Base-by-base conservation (phyloP, 148 eudicot species). In the Vaccinium vitisidaea region DNA sequence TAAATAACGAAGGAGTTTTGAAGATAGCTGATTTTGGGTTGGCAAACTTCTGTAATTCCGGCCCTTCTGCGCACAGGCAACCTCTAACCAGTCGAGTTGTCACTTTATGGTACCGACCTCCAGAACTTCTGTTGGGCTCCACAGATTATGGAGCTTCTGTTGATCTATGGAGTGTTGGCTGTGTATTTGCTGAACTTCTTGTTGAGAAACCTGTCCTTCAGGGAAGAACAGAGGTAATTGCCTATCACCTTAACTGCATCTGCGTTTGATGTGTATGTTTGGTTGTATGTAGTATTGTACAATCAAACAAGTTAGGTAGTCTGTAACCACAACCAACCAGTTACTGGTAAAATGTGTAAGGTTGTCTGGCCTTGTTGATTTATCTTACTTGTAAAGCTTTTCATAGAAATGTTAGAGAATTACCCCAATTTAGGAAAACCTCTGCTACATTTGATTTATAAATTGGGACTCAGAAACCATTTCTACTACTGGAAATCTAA, bases 21-120 rank as follows among this genome's bases (percentile, higher is more conserved):
- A 95, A 95, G 87, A 87, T 95, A 69, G 98, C 95, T 74, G 98
- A 50, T 84, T 89, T 89, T 84, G 91, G 91, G 10, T 83, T 89
- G 19, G 90, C 91, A 73, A 89, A 81, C 52, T 89, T 87, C 63
- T 71, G 55, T 80, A 84, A 39, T 52, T 65, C 88, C 46, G 89
- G 84, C 11, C 84, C 84, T 53, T 18, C 36, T 21, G 75, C 61
- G 55, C 81, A 86, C 59, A 82, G 75, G 61, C 84, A 84, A n/a
- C 86, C 88, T 5, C 61, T 89, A 78, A 89, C 91, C 3, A 89
- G 91, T 49, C 77, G 90, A 30, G 91, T 89, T 70, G 90, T 89
- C 59, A 89, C 91, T 48, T 58, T 89, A 58, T 89, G 91, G 91
- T 89, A 89, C 69, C 88, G 91, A 1, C 88, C 91, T 25, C 91